Evolutionary conservation across 2,329 filamentous ascomycete genomes (phyloP).

Genomic region (Hymenotorrendiella dingleyae): DNA sequence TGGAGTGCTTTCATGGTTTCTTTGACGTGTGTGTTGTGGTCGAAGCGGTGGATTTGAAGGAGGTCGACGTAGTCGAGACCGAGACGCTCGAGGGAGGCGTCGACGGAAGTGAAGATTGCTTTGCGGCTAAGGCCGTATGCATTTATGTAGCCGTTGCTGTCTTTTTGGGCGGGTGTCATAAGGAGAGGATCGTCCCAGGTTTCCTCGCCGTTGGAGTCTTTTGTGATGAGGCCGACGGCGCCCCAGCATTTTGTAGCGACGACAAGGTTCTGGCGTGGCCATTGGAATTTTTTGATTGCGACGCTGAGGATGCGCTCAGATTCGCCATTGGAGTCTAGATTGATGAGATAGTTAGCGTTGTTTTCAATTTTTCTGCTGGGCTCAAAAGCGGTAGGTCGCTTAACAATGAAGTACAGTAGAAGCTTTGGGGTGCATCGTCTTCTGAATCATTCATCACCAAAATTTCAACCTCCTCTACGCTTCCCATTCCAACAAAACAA

Average conservation of each 20-base stretch:
- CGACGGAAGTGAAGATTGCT: conserved; percentile 60
- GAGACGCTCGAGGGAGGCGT: conserved; percentile 50
- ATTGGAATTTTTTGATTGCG: conserved; percentile 52
- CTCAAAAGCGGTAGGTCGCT: too few relatives aligned
- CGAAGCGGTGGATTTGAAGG: conserved; percentile 55
- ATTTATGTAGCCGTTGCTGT: background rate
- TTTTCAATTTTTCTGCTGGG: too few relatives aligned
- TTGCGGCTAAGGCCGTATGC: conserved; percentile 50
- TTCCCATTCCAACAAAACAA: too few relatives aligned
- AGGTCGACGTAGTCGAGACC: conserved; percentile 53
- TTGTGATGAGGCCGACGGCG: conserved; percentile 42
- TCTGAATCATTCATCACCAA: too few relatives aligned
- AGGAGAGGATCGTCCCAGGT: conserved; percentile 23
- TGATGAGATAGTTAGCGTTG: too few relatives aligned
- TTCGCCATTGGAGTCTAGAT: conserved; percentile 50
- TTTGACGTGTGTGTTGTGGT: conserved; percentile 43
- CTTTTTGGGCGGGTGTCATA: too few relatives aligned
- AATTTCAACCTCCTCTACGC: too few relatives aligned
- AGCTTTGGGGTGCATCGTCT: too few relatives aligned
- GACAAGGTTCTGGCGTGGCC: conserved; percentile 50
- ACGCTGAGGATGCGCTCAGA: conserved; percentile 51
- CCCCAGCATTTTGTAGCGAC: conserved; percentile 52
- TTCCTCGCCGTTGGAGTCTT: too few relatives aligned
- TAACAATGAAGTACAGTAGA: too few relatives aligned
- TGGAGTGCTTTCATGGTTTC: conserved; percentile 61